Percentiles rank a stretch among this genome's conserved stretches.
These are phyloP conservation scores for Tolypocladium pustulatum DNA, from an alignment of 2,329 filamentous ascomycete species.

Conservation along the genomic window DNA sequence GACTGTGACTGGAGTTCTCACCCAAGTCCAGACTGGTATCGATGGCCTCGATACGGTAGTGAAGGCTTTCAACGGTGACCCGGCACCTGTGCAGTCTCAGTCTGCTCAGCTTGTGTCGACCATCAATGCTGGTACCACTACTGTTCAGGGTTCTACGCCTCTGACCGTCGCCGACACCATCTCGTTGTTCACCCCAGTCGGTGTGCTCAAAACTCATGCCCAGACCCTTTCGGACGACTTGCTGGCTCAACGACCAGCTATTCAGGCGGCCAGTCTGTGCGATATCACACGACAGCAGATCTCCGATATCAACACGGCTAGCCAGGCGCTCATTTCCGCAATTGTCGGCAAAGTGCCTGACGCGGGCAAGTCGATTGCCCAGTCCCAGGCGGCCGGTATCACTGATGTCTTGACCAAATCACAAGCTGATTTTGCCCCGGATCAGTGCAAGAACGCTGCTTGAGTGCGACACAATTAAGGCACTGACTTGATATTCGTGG, in stretches of 20 bases:
- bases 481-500: no score
- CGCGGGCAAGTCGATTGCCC: neutral
- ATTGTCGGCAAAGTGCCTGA: neutral
- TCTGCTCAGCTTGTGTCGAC: neutral
- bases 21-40: neutral
- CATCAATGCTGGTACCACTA: neutral
- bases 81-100: neutral
- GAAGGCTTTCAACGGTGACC: neutral
- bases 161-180: neutral
- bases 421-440: neutral
- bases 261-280: neutral
- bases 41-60: neutral
- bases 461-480: neutral
- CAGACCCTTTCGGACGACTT: slow-evolving; percentile 1
- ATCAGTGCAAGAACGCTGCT: neutral
- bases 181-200: neutral
- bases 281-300: slow-evolving; percentile 1
- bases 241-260: neutral
- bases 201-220: neutral
- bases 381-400: neutral
- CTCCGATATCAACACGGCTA: neutral
- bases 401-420: neutral
- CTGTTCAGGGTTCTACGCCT: neutral
- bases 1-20: neutral
- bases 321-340: neutral